Evolutionary conservation across 139 green algal genomes (phyloP), one percentile per base, ranked within the genome.

Genomic region (Chlamydomonas sphaeroides): DNA sequence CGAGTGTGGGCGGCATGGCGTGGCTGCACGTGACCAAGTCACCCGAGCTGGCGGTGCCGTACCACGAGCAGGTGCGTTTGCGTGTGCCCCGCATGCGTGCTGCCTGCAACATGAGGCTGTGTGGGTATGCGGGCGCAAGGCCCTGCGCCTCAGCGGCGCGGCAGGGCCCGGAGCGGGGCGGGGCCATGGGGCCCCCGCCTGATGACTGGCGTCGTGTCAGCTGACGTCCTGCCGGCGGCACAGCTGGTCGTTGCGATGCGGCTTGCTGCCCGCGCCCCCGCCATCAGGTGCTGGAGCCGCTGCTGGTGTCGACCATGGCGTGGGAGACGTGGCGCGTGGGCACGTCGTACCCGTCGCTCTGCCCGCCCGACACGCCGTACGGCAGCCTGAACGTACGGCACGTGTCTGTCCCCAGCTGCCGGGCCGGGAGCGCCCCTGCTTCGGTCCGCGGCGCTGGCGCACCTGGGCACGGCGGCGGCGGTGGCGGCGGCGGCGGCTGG

Each of bases 281-380:
- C 25, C 35, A 8, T 21, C 69, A 82, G 75, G 77, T 84, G 17
- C 77, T 84, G 36, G 65, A 84, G 77, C 77, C 77, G 36, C 26
- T 59, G 35, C 65, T 84, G 48, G 35, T 35, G 2, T 28, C 26
- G 5, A 5, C 35, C 65, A 84, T 84, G 77, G 77, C 77, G 1
- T 84, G 77, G 77, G 77, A 84, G 36, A 84, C 77, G 15, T 84
- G 77, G 77, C 77, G 65, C 17, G 28, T 76, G 21, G 77, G 77
- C 8, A 11, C 33, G 28, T 61, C 48, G 11, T 36, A 67, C 48
- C 61, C 61, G 48, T 74, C 61, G 0, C 10, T 74, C 6, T 84
- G 77, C 45, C 77, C 77, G 5, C 77, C 77, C 8, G 48, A 57
- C 11, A 57, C 48, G 1, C 14, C 17, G 35, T 75, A 68, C 49